Base-by-base conservation (phyloP, 2,329 filamentous ascomycete species). In the Monilinia fructicola region DNA sequence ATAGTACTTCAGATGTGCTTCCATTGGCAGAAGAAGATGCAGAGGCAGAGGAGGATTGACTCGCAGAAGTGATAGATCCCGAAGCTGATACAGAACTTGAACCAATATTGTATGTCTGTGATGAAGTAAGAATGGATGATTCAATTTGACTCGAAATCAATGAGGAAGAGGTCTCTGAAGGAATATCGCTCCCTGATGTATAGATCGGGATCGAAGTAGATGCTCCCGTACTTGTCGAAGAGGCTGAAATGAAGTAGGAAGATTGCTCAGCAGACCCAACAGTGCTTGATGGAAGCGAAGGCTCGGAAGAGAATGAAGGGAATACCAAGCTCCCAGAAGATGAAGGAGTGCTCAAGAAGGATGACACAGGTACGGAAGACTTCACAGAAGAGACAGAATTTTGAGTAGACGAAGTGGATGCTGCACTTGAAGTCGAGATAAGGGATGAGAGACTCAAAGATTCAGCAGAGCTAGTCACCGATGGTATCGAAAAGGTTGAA, bases 361-460 rank as follows among this genome's bases (percentile, higher is more conserved):
- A 60, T 12, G 58, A 60, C n/a, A 9, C 21, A 6, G 31, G 21
- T 9, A n/a, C n/a, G 1, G 31, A 52, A 40, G 16, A 26, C n/a
- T 26, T n/a, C 16, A 18, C 31, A 23, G 44, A 61, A 61, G 58
- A 61, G 44, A 26, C 28, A 14, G 31, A 21, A 38, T 4, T 50
- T 3, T 48, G 44, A 61, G n/a, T 50, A 26, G 58, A 38, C 31
- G 18, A 61, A 26, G 58, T 61, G 23, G 31, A 46, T 50, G 44
- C 58, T 61, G 14, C 31, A 26, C 53, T 5, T 55, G 53, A 55
- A 38, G 21, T 40, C 11, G 31, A 40, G 38, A 40, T n/a, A 3
- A 38, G 38, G 21, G 31, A 55, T 38, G 53, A 55, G n/a, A 54
- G 28, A 21, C 28, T 35, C 18, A 35, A 54, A 21, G 52, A 31